Evolutionary conservation across 192 early-diverging fungal species (phyloP), one percentile per base, ranked within the genome.

Genomic region (Irineochytrium annulatum): DNA sequence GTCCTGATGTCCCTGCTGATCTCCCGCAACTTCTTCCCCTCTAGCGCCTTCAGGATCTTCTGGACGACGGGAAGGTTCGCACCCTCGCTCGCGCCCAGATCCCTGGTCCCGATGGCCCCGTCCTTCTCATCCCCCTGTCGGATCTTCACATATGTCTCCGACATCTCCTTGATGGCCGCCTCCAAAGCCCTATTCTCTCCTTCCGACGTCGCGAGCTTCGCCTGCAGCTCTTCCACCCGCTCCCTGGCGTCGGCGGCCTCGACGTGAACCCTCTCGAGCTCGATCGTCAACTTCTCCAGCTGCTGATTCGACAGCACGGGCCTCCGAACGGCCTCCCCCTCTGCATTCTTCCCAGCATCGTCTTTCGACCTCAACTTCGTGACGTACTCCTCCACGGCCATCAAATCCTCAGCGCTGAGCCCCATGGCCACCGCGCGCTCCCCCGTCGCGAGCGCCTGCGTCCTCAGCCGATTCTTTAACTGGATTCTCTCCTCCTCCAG

Each of bases 401-500:
- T 60, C 29, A 82, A 34, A 43, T 81, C 71, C 30, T 68, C 71
- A 26, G 67, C 71, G 26, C 69, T 70, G 39, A 82, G 29, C 6
- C 80, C 80, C 19, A 81, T 49, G n/a, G 55, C 58, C 22, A 74
- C 63, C 1, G 67, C 80, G 27, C 69, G 59, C 57, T 70, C 73
- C 4, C 73, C 73, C 6, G 57, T 55, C 19, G 72, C 77, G 6
- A 82, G 31, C 1, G 78, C 80, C 31, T 67, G 64, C 8, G 74
- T 33, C 5, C 80, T 54, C 34, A 79, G 52, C 5, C 44, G 24
- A 5, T 60, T 39, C 62, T 82, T 82, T 13, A 81, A 51, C 39
- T 66, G 59, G 11, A 82, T 34, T 32, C 80, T 31, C 60, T 82
- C 80, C 39, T 82, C 73, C 43, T 82, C 80, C 41, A 82, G 52